Base-by-base conservation (phyloP, 768 basidiomycete species). In the Roridomyces roridus region DNA sequence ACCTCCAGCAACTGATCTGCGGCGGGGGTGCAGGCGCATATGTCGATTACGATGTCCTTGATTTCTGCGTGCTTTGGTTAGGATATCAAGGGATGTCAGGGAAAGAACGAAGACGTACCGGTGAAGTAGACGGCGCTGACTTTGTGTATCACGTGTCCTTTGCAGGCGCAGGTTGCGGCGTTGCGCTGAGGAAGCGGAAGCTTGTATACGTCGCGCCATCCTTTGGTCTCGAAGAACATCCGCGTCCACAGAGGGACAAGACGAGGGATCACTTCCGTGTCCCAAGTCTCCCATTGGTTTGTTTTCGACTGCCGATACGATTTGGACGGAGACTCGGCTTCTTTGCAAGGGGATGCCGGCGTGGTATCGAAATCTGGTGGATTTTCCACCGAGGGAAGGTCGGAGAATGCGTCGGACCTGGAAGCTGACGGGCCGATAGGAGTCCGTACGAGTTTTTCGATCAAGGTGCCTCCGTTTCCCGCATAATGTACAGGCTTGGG, bases 1-100 rank as follows among this genome's bases (percentile, higher is more conserved):
- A 24, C 23, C 5, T n/a, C 15, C 11, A 72, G 53, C 15, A 72
- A 59, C 43, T 68, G 65, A 7, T 53, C 25, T 3, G 65, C 49
- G 2, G 65, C 46, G 11, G 46, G 45, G 0, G 28, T 9, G 39
- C 49, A 51, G 10, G 12, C 21, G 15, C 49, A 51, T 7, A 24
- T 5, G 4, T 29, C 4, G 6, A 41, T 24, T 9, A 6, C 15
- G 1, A 50, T 14, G n/a, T 50, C 48, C 7, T 34, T 34, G 31
- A 34, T 34, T 11, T 34, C 31, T 34, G 10, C 15, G 31, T 11
- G 15, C 10, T 34, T 15, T 34, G 11, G 15, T 10, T 4, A 11
- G 11, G 31, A 34, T 8, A 34, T 34, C 3, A 34, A 34, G 11
- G 15, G 11, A 3, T 3, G 31, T 3, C 15, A 15, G 31, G 31